A percentile compares a stretch with the other conserved stretches of the same genome.
Evolutionary conservation across 768 basidiomycete species (phyloP).

Genomic region (Hydnomerulius pinastri): DNA sequence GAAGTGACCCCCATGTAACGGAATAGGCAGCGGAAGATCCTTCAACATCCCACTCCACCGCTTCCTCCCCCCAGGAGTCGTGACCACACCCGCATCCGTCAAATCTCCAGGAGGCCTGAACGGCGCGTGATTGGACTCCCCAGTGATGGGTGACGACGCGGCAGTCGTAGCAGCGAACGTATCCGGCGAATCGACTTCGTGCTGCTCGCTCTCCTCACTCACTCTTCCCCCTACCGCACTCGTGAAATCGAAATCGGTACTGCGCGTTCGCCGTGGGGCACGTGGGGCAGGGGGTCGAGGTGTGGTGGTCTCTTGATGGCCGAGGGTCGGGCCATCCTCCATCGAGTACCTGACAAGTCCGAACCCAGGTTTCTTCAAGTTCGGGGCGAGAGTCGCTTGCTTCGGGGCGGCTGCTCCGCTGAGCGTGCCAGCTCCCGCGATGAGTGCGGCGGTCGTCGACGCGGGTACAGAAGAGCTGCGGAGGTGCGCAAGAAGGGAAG

Average conservation of each 20-base stretch:
- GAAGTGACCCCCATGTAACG: constrained; percentile 15
- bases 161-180: constrained; percentile 19
- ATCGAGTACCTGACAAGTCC: constrained; percentile 56
- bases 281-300: constrained; percentile 1
- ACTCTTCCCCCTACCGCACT: neutral
- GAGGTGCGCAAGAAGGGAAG: constrained; percentile 26
- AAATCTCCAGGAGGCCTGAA: neutral
- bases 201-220: constrained; percentile 2
- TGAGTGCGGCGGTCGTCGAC: constrained; percentile 52
- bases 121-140: constrained; percentile 6
- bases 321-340: constrained; percentile 10
- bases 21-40: constrained; percentile 38
- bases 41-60: constrained; percentile 41
- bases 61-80: constrained; percentile 16
- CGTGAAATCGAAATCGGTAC: constrained; percentile 14
- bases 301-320: neutral
- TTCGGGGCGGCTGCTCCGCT: constrained; percentile 60
- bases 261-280: constrained; percentile 10
- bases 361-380: constrained; percentile 64
- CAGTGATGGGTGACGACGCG: constrained; percentile 12
- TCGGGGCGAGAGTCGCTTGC: constrained; percentile 50
- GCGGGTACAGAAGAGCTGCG: constrained; percentile 23
- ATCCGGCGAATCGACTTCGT: constrained; percentile 13
- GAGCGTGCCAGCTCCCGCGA: constrained; percentile 68
- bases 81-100: neutral